Conservation (phyloP, 2,329 filamentous ascomycete species). For the Fusarium sp. region DNA sequence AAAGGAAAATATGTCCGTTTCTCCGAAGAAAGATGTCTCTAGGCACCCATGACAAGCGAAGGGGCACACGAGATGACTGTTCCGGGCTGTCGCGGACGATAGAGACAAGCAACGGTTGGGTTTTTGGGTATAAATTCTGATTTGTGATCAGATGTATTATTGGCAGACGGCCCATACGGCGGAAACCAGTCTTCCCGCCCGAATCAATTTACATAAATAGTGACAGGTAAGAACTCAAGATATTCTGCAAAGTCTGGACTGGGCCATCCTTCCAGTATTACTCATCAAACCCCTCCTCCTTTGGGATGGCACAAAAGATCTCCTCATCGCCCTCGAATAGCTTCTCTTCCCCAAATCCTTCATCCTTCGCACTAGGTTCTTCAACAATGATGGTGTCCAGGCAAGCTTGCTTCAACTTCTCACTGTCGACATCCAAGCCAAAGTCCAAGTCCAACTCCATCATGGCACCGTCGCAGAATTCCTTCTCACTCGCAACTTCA, state of each 20-base stretch:
- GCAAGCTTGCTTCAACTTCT: background rate
- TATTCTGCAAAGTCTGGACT: background rate
- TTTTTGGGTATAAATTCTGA: too few relatives aligned
- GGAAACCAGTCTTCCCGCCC: too few relatives aligned
- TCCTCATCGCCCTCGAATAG: slow-evolving; percentile 2
- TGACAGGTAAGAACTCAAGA: too few relatives aligned
- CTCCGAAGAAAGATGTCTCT: too few relatives aligned
- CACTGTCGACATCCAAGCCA: background rate
- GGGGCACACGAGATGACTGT: too few relatives aligned
- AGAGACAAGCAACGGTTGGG: too few relatives aligned
- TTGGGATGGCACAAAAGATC: background rate
- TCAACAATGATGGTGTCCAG: background rate
- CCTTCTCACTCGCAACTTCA: background rate
- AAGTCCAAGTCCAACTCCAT: background rate
- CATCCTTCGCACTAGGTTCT: background rate
- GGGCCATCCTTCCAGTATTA: background rate
- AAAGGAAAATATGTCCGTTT: too few relatives aligned
- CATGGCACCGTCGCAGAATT: background rate
- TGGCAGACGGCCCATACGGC: too few relatives aligned
- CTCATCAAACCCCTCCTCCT: background rate
- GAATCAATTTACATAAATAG: too few relatives aligned
- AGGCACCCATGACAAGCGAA: too few relatives aligned
- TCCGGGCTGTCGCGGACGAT: too few relatives aligned
- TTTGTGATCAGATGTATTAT: too few relatives aligned
- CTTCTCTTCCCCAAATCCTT: slow-evolving; percentile 5